Percentiles rank a stretch among this genome's conserved stretches.
These are phyloP conservation scores for Quercus ilex DNA, from an alignment of 306 rosid species.

Conservation along the genomic window DNA sequence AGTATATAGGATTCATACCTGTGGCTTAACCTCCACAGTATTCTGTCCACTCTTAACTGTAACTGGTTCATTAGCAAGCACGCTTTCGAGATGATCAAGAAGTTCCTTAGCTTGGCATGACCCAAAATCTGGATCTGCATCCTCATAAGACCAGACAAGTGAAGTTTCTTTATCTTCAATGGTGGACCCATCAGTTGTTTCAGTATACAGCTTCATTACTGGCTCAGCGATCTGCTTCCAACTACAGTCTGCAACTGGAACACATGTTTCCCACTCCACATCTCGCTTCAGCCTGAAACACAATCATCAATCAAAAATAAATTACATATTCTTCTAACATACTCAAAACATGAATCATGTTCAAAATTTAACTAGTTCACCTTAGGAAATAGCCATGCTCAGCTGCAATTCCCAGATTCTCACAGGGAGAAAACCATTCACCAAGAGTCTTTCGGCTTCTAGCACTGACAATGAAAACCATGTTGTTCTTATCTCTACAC, in stretches of 20 bases:
- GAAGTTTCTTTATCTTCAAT: constrained; percentile 68
- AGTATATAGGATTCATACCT: constrained; percentile 38
- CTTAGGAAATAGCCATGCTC: constrained; percentile 86
- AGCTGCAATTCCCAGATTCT: constrained; percentile 74
- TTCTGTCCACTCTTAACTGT: constrained; percentile 66
- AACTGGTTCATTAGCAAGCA: constrained; percentile 78
- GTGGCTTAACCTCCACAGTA: constrained; percentile 70
- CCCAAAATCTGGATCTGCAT: constrained; percentile 78
- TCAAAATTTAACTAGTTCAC: constrained; percentile 21
- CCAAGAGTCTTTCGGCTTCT: constrained; percentile 53
- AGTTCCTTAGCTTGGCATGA: constrained; percentile 86
- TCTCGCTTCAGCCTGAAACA: constrained; percentile 44
- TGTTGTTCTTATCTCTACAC: constrained; percentile 64
- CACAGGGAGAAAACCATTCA: constrained; percentile 81
- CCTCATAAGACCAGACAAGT: constrained; percentile 68
- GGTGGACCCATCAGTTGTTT: constrained; percentile 78
- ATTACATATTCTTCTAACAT: neutral
- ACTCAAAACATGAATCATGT: neutral
- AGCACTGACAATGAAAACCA: constrained; percentile 77
- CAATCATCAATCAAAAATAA: neutral
- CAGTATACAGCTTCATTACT: constrained; percentile 74
- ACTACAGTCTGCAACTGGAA: constrained; percentile 44
- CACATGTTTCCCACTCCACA: constrained; percentile 63
- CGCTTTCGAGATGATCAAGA: constrained; percentile 75
- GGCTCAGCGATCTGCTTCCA: constrained; percentile 82